These are phyloP conservation scores for Colletotrichum acutatum DNA, from an alignment of 2,329 filamentous ascomycete species.

Conservation along the genomic window DNA sequence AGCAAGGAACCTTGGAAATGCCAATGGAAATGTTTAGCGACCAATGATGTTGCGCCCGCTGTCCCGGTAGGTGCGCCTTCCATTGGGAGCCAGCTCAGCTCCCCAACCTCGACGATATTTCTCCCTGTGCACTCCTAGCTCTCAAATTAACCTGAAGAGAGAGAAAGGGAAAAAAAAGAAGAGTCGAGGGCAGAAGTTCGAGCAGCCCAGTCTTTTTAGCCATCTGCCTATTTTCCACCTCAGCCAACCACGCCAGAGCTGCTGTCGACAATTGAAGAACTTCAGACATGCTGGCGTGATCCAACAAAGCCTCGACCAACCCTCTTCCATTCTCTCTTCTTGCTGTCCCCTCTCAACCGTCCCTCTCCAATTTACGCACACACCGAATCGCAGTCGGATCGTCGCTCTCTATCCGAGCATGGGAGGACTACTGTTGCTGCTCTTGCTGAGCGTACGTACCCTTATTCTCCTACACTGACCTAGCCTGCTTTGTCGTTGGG, in stretches of 20 bases:
- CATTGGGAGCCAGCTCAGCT: slow-evolving; percentile 13
- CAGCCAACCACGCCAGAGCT: not conserved
- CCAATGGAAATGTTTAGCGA: slow-evolving; percentile 7
- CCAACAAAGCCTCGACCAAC: slow-evolving; percentile 8
- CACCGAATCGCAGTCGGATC: not conserved
- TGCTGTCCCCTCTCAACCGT: not conserved
- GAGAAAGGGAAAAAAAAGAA: not conserved
- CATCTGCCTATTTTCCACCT: not conserved
- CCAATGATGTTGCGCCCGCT: slow-evolving; percentile 16
- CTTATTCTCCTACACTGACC: not conserved
- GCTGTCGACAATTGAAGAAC: slow-evolving; percentile 1
- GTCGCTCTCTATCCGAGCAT: slow-evolving; percentile 41
- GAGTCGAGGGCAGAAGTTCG: not conserved
- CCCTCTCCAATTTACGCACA: not conserved
- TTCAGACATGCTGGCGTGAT: slow-evolving; percentile 30
- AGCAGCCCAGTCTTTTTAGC: not conserved
- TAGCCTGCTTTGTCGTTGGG: too few species aligned
- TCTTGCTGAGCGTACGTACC: slow-evolving; percentile 53
- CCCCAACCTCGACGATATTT: slow-evolving; percentile 31
- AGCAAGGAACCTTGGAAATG: not conserved
- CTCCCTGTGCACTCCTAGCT: slow-evolving; percentile 19
- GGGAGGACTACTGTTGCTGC: slow-evolving; percentile 52
- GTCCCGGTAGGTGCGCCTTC: not conserved
- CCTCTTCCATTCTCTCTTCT: not conserved
- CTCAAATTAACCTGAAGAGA: not conserved